Evolutionary conservation across 768 basidiomycete species (phyloP).

Genomic region (Clathrus columnatus): DNA sequence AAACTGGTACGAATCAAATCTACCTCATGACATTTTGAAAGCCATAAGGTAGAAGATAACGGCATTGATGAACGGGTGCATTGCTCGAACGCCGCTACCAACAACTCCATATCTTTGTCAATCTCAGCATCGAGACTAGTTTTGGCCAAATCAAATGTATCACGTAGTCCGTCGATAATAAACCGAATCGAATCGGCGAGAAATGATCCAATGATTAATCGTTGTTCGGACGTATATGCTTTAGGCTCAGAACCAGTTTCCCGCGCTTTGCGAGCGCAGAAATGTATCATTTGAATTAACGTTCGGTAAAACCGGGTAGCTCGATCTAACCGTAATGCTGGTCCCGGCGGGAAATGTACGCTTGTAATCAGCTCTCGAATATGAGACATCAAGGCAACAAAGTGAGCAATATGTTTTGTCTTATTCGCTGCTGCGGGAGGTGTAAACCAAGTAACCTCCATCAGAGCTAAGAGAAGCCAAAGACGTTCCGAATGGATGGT

Average conservation of each 20-base stretch:
- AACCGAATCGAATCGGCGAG: conserved; percentile 56
- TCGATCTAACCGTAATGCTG: conserved; percentile 59
- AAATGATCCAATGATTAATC: conserved; percentile 47
- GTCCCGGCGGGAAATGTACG: conserved; percentile 62
- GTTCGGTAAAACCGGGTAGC: conserved; percentile 69
- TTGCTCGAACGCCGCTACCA: conserved; percentile 78
- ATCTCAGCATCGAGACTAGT: conserved; percentile 50
- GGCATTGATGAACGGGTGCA: conserved; percentile 62
- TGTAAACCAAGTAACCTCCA: conserved; percentile 73
- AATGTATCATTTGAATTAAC: conserved; percentile 74
- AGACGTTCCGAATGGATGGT: conserved; percentile 71
- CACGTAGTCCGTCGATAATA: conserved; percentile 55
- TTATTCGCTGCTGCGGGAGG: conserved; percentile 35
- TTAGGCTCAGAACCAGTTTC: conserved; percentile 41
- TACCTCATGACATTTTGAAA: conserved; percentile 70
- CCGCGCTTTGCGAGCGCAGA: conserved; percentile 58
- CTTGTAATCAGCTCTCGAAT: conserved; percentile 61
- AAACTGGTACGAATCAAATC: conserved; percentile 71
- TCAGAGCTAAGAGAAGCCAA: conserved; percentile 59
- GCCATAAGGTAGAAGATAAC: conserved; percentile 65
- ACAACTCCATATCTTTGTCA: conserved; percentile 72
- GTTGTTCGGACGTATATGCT: conserved; percentile 48
- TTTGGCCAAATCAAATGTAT: conserved; percentile 58
- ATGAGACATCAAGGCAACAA: conserved; percentile 53
- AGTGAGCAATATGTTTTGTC: conserved; percentile 47